Evolutionary conservation across 75 land plant species (phyloP).

Genomic region (Sequoia sempervirens): DNA sequence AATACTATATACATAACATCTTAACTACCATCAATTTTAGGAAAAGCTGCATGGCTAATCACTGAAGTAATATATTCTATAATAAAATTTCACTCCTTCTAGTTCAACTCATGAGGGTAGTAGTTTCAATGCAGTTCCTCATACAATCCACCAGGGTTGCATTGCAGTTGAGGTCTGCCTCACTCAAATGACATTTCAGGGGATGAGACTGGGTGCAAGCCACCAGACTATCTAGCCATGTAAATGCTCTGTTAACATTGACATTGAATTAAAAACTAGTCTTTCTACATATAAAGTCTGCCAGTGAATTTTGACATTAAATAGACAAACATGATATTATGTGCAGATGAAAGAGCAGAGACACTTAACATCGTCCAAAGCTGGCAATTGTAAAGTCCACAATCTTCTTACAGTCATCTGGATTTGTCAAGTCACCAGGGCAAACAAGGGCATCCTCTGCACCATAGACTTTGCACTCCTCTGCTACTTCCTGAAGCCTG

Average conservation of each 20-base stretch:
- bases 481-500: constrained; percentile 20
- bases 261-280: background rate
- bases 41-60: background rate
- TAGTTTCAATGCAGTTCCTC: background rate
- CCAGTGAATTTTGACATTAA: background rate
- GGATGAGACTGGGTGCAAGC: background rate
- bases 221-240: background rate
- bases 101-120: background rate
- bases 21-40: background rate
- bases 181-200: background rate
- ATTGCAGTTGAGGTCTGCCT: background rate
- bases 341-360: background rate
- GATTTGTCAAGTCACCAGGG: constrained; percentile 16
- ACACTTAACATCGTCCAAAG: constrained; percentile 21
- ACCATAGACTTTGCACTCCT: constrained; percentile 20
- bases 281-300: background rate
- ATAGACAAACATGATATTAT: background rate
- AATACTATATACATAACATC: background rate
- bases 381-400: constrained; percentile 24
- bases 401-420: constrained; percentile 20
- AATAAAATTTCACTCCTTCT: background rate
- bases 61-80: background rate
- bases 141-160: background rate
- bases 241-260: background rate
- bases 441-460: constrained; percentile 21